Evolutionary conservation across 2,329 filamentous ascomycete genomes (phyloP), one percentile per base, ranked within the genome.

Genomic region (Aspergillus sp.): DNA sequence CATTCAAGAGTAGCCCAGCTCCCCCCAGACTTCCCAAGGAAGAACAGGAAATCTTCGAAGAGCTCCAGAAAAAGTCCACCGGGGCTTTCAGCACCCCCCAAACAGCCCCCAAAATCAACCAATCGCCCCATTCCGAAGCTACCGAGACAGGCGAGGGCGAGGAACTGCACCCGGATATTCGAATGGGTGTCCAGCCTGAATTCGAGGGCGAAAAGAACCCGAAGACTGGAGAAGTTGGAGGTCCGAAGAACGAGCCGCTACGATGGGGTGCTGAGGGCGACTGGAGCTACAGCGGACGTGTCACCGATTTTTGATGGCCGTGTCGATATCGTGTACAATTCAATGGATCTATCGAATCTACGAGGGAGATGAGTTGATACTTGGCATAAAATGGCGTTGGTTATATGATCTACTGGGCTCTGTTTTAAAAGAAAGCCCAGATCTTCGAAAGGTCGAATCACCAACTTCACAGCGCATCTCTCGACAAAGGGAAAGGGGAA

Each of bases 161-260:
- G 45, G 78, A 84, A 48, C 64, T 86, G 13, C 84, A 88, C 61
- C 83, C 83, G 0, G 82, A 89, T 63, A 71, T 91, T 45, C 76
- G 85, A 51, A 74, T 82, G 51, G 91, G 91, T 31, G 85, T 90
- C 35, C 79, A 83, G 58, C 90, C 93, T 2, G 91, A 97, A 71
- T 98, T 98, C 58, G 83, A 91, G 54, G 93, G 93, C 46, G 90
- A 97, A 42, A 77, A 75, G 43, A 97, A 98, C 66, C 93, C 93
- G 3, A 86, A 85, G 74, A 98, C 93, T 1, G 93, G 93, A 26
- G 93, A 98, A 75, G 82, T 96, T 8, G 93, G 93, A 5, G 93
- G 93, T 1, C 93, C 93, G 5, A 98, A 97, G 82, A 97, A 95
- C 62, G 91, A 98, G 69, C 93, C 93, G 40, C 62, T 97, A 62